phyloP scores from a whole-genome alignment of 306 rosid genomes.

The Alnus rubra region DNA sequence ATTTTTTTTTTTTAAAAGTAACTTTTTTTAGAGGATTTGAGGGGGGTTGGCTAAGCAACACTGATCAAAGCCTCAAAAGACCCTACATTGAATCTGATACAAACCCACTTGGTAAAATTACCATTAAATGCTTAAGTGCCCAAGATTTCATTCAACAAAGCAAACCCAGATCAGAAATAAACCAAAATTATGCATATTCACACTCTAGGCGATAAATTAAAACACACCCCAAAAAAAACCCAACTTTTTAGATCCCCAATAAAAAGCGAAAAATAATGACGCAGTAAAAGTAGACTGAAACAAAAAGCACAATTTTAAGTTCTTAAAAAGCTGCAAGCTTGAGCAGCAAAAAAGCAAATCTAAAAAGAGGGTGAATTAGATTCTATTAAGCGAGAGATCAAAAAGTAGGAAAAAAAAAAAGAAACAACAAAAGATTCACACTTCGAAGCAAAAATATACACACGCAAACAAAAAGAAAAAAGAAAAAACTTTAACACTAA shows the following conservation, averaged over 20 bases:
- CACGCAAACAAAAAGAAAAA: conserved; percentile 12
- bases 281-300: conserved; percentile 10
- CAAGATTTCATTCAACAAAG: conserved; percentile 5
- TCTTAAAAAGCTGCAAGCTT: conserved; percentile 28
- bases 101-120: not conserved
- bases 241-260: conserved; percentile 14
- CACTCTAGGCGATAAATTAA: conserved; percentile 1
- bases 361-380: conserved; percentile 33
- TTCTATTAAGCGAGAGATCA: conserved; percentile 34
- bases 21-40: not conserved
- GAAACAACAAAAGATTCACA: not conserved
- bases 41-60: not conserved
- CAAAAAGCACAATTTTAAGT: conserved; percentile 34
- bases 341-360: conserved; percentile 38
- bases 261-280: conserved; percentile 1
- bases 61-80: conserved; percentile 23
- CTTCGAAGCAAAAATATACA: conserved; percentile 6
- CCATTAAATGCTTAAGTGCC: not conserved
- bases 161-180: conserved; percentile 2
- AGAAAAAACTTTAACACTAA: conserved; percentile 19
- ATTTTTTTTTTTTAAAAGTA: not conserved
- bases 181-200: not conserved
- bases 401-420: conserved; percentile 4
- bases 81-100: not conserved
- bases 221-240: not conserved